A percentile compares a stretch with the other conserved stretches of the same genome.
Conservation (phyloP, 2,329 filamentous ascomycete species). For the Calycina herbarum region DNA sequence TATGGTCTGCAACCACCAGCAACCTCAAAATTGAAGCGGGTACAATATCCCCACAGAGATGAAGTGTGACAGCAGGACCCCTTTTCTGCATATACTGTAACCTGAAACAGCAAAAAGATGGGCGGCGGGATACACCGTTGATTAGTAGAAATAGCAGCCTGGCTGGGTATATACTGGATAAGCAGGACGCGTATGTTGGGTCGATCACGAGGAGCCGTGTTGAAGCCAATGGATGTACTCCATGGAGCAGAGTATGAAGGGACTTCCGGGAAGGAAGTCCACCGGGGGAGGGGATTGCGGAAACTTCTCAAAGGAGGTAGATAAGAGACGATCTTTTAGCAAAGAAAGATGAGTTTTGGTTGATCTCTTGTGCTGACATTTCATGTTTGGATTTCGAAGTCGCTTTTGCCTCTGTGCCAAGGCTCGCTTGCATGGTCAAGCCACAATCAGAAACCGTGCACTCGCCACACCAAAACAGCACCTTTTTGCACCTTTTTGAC, state of each 20-base stretch:
- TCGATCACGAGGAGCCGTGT: neutral
- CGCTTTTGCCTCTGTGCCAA: neutral
- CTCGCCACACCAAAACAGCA: neutral
- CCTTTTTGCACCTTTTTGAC: too few relatives aligned
- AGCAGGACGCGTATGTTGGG: neutral
- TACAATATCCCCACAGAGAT: neutral
- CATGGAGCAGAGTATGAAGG: too few relatives aligned
- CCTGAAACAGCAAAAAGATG: neutral
- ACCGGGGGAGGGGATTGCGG: neutral
- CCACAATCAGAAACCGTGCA: neutral
- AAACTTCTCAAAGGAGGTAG: neutral
- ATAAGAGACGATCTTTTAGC: neutral
- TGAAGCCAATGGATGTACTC: neutral
- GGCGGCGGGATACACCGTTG: neutral
- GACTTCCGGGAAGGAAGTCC: neutral
- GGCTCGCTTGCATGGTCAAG: constrained; percentile 2
- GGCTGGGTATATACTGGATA: neutral
- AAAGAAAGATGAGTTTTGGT: neutral
- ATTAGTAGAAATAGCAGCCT: neutral
- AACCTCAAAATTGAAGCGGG: neutral
- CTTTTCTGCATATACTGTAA: neutral
- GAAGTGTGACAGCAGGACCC: neutral
- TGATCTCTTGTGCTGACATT: neutral
- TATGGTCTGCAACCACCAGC: too few relatives aligned
- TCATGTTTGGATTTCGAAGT: neutral